These are phyloP conservation scores for Leccinum variicolor DNA, from an alignment of 768 basidiomycete species.

Conservation along the genomic window DNA sequence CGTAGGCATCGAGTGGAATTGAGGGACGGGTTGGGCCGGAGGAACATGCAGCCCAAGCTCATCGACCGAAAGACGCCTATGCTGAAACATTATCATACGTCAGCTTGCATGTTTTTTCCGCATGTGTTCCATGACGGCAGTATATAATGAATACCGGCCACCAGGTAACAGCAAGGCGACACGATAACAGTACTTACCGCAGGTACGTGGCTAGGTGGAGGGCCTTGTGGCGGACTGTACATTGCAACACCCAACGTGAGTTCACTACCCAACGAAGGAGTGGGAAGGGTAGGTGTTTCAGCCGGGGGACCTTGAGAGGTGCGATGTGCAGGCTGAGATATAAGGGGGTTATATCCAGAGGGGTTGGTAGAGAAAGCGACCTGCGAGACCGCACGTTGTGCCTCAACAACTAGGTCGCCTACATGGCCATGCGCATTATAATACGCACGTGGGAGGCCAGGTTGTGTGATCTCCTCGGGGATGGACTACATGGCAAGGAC, in stretches of 20 bases:
- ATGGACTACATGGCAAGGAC: slow-evolving; percentile 53
- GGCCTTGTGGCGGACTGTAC: slow-evolving; percentile 9
- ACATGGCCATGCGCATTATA: slow-evolving; percentile 69
- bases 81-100: slow-evolving; percentile 11
- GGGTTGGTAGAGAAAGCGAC: slow-evolving; percentile 47
- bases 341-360: slow-evolving; percentile 11
- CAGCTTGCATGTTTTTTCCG: slow-evolving; percentile 6
- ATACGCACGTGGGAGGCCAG: slow-evolving; percentile 70
- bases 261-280: slow-evolving; percentile 33
- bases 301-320: slow-evolving; percentile 1
- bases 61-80: slow-evolving; percentile 21
- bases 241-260: slow-evolving; percentile 20
- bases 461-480: slow-evolving; percentile 73
- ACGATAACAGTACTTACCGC: slow-evolving; percentile 15
- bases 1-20: slow-evolving; percentile 66
- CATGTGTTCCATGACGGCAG: slow-evolving; percentile 13
- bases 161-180: slow-evolving; percentile 20
- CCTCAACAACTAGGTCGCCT: slow-evolving; percentile 59
- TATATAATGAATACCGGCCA: slow-evolving; percentile 7
- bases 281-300: slow-evolving; percentile 24
- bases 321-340: neutral
- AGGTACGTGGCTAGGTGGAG: slow-evolving; percentile 13
- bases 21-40: slow-evolving; percentile 9
- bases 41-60: slow-evolving; percentile 24
- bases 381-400: slow-evolving; percentile 51